These are phyloP conservation scores for Xylaria curta DNA, from an alignment of 495 filamentous ascomycete species.

Conservation along the genomic window DNA sequence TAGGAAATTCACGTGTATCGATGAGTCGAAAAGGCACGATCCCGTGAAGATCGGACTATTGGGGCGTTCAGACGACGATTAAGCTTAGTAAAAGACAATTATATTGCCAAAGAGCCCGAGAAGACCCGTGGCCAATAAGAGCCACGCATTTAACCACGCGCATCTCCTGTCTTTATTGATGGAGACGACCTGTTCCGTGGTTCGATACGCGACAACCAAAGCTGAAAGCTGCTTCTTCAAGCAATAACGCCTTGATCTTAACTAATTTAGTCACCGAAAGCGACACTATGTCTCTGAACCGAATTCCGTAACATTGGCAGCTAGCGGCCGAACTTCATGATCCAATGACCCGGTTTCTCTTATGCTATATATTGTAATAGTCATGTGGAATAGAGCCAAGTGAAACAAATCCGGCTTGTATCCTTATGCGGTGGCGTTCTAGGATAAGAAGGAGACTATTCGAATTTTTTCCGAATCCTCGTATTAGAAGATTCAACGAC, in stretches of 20 bases:
- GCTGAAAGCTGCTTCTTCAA: slow-evolving; percentile 13
- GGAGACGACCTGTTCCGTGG: not conserved
- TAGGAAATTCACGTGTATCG: not conserved
- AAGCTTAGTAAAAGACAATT: not conserved
- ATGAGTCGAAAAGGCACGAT: not conserved
- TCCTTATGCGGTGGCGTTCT: not conserved
- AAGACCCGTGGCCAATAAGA: slow-evolving; percentile 29
- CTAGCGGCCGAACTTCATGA: not conserved
- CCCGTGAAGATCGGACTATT: not conserved
- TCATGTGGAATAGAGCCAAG: not conserved
- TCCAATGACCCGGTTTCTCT: slow-evolving; percentile 2
- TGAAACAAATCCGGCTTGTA: not conserved
- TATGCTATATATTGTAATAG: not conserved
- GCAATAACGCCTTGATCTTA: slow-evolving; percentile 9
- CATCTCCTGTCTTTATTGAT: slow-evolving; percentile 13
- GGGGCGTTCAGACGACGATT: not conserved
- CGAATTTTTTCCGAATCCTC: not conserved
- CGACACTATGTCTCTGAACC: not conserved
- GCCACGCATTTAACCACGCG: slow-evolving; percentile 32
- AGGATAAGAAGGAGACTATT: not conserved
- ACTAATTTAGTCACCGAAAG: slow-evolving; percentile 9
- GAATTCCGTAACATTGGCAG: not conserved
- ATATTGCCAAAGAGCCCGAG: not conserved
- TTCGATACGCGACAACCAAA: not conserved
- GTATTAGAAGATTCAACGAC: not conserved